Evolutionary conservation across 2,329 filamentous ascomycete species (phyloP).

Genomic region (Aspergillus hiratsukae): DNA sequence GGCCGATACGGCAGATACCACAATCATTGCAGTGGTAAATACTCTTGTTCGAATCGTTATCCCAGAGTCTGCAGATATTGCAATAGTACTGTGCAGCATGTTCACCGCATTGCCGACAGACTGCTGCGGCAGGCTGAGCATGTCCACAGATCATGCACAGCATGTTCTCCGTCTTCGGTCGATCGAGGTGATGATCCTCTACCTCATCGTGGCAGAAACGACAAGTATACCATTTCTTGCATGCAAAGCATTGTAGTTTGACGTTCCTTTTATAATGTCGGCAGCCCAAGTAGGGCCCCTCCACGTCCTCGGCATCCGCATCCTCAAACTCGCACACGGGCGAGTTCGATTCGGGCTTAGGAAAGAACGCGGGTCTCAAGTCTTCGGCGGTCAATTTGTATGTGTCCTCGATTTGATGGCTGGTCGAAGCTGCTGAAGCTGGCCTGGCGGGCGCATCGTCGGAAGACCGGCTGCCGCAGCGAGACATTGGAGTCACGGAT

Average conservation of each 20-base stretch:
- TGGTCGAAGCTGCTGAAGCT: slow-evolving; percentile 23
- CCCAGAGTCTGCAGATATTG: slow-evolving; percentile 92
- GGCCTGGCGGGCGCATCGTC: slow-evolving; percentile 25
- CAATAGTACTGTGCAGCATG: slow-evolving; percentile 88
- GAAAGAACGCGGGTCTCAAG: slow-evolving; percentile 63
- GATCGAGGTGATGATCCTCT: slow-evolving; percentile 73
- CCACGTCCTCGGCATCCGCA: slow-evolving; percentile 43
- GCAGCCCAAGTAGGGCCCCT: slow-evolving; percentile 66
- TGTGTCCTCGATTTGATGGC: slow-evolving; percentile 23
- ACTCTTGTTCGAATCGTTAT: slow-evolving; percentile 81
- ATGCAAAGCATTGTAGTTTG: slow-evolving; percentile 88
- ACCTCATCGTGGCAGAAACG: slow-evolving; percentile 85
- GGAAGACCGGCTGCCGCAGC: slow-evolving; percentile 24
- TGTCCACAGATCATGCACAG: slow-evolving; percentile 92
- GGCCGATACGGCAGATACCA: slow-evolving; percentile 86
- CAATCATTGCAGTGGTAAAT: slow-evolving; percentile 97
- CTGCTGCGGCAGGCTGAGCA: slow-evolving; percentile 74
- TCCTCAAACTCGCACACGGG: slow-evolving; percentile 34
- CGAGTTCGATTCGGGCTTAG: slow-evolving; percentile 33
- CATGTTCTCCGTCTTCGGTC: slow-evolving; percentile 88
- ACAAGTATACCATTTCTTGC: slow-evolving; percentile 89
- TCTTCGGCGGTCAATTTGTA: slow-evolving; percentile 51
- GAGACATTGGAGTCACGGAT: slow-evolving; percentile 28
- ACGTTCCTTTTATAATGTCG: slow-evolving; percentile 93
- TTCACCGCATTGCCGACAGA: slow-evolving; percentile 71